Evolutionary conservation across 2,329 filamentous ascomycete genomes (phyloP).

Genomic region (Sarocladium oryzae): DNA sequence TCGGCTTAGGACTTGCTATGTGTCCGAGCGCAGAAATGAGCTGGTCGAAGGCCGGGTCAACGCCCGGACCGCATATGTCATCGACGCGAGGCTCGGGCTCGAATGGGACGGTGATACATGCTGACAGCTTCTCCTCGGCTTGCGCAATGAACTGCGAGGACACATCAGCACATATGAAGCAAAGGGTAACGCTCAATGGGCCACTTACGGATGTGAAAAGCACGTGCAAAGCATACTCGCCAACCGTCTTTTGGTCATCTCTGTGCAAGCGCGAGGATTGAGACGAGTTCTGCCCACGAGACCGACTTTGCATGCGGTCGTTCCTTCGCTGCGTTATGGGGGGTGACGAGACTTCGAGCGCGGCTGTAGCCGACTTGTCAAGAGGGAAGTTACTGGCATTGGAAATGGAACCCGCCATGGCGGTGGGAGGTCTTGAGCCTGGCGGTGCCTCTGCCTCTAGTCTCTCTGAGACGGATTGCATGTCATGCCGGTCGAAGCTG

Average conservation of each 20-base stretch:
- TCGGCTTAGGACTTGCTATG: conserved; percentile 89
- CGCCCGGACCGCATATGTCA: conserved; percentile 80
- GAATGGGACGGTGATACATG: conserved; percentile 73
- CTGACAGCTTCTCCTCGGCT: conserved; percentile 92
- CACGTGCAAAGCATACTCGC: conserved; percentile 94
- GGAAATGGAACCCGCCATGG: conserved; percentile 35
- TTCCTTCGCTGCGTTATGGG: conserved; percentile 44
- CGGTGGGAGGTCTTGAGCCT: conserved; percentile 37
- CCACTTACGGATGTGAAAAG: conserved; percentile 77
- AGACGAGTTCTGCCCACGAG: conserved; percentile 66
- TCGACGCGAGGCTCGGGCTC: conserved; percentile 82
- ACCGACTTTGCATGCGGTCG: conserved; percentile 59
- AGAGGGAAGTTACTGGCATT: conserved; percentile 20
- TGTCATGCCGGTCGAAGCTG: conserved; percentile 47
- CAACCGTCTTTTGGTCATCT: conserved; percentile 84
- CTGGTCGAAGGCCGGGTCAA: conserved; percentile 86
- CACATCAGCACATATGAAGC: conserved; percentile 12
- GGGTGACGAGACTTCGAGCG: conserved; percentile 34
- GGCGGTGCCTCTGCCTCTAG: conserved; percentile 36
- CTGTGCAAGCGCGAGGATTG: conserved; percentile 66
- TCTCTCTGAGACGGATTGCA: conserved; percentile 37
- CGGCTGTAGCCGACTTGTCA: conserved; percentile 41
- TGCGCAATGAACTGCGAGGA: conserved; percentile 72
- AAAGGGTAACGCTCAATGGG: not conserved
- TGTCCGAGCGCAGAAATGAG: conserved; percentile 89